These are phyloP conservation scores for Psidium guajava DNA, from an alignment of 345 rosid species.

Conservation along the genomic window DNA sequence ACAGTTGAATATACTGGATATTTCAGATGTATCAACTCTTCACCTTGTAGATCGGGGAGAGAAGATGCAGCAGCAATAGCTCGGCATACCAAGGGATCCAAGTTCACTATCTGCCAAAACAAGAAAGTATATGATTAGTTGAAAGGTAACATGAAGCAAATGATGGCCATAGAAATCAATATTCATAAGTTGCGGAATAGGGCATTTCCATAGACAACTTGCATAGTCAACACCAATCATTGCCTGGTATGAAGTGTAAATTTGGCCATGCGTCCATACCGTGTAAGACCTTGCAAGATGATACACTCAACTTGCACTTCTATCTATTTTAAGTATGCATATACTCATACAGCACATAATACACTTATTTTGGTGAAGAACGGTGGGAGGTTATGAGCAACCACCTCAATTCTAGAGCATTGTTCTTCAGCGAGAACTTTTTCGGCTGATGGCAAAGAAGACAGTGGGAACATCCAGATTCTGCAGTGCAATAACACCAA, in stretches of 20 bases:
- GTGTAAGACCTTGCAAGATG: background rate
- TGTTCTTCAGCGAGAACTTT: constrained; percentile 30
- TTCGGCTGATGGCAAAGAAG: constrained; percentile 64
- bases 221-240: background rate
- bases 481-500: constrained; percentile 26
- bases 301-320: background rate
- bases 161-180: background rate
- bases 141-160: background rate
- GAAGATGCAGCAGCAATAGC: constrained; percentile 61
- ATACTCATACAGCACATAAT: background rate
- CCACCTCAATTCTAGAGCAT: constrained; percentile 54
- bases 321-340: background rate
- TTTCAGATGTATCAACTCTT: constrained; percentile 5
- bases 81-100: constrained; percentile 73
- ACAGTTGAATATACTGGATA: background rate
- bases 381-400: background rate
- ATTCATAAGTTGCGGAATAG: background rate
- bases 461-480: constrained; percentile 66
- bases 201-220: background rate
- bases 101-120: constrained; percentile 50
- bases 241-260: background rate
- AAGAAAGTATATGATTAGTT: background rate
- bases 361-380: background rate
- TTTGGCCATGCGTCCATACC: background rate
- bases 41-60: constrained; percentile 71